phyloP scores from a whole-genome alignment of 2,329 filamentous ascomycete species.

The Cryphonectria nitschkei region DNA sequence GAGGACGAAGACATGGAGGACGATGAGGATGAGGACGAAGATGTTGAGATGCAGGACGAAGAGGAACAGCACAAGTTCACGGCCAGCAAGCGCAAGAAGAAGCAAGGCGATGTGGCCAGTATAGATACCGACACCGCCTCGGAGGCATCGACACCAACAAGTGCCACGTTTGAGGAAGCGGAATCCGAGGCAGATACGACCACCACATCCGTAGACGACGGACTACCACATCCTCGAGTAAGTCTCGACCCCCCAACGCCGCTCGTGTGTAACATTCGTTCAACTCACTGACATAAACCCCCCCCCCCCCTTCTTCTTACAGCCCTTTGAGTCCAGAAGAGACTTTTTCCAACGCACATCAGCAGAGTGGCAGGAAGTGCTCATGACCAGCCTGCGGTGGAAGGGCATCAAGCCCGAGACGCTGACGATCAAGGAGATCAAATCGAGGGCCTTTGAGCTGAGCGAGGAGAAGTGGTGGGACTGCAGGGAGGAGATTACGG shows the following conservation, averaged over 20 bases:
- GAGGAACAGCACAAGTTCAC: slow-evolving; percentile 50
- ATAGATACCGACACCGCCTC: slow-evolving; percentile 42
- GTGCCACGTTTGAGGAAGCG: slow-evolving; percentile 44
- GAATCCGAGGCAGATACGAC: slow-evolving; percentile 50
- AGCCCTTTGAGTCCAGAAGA: slow-evolving; percentile 86
- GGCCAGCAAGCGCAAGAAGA: slow-evolving; percentile 61
- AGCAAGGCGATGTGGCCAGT: slow-evolving; percentile 47
- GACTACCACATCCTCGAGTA: slow-evolving; percentile 70
- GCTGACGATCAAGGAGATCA: slow-evolving; percentile 85
- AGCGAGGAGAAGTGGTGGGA: slow-evolving; percentile 99
- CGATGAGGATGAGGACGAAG: slow-evolving; percentile 54
- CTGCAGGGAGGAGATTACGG: slow-evolving; percentile 88
- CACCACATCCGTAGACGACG: slow-evolving; percentile 67
- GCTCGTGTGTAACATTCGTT: background rate
- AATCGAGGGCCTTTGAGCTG: slow-evolving; percentile 84
- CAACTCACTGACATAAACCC: slow-evolving; percentile 17
- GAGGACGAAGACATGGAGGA: slow-evolving; percentile 60
- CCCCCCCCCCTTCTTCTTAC: slow-evolving; percentile 36
- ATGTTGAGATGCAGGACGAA: slow-evolving; percentile 51
- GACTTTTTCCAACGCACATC: slow-evolving; percentile 92
- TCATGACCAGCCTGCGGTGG: slow-evolving; percentile 75
- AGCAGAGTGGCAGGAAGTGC: slow-evolving; percentile 85
- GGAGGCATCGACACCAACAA: slow-evolving; percentile 25
- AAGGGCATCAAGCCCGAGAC: slow-evolving; percentile 69
- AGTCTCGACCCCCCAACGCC: slow-evolving; percentile 33